phyloP scores from a whole-genome alignment of 495 filamentous ascomycete genomes.

The Hapsidospora chrysogenum region DNA sequence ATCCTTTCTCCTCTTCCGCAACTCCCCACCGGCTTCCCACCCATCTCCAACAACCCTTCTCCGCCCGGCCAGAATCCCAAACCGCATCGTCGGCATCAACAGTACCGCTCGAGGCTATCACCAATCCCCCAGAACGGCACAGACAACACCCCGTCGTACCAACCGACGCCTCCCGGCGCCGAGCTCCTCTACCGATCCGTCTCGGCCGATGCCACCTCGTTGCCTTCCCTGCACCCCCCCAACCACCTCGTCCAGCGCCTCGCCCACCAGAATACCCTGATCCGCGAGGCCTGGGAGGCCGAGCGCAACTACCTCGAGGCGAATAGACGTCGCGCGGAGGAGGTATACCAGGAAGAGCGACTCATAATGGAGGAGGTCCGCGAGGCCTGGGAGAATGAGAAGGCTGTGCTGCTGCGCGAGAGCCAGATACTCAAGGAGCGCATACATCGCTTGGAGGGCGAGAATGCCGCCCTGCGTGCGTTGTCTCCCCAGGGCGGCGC shows the following conservation, averaged over 20 bases:
- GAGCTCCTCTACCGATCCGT: not conserved
- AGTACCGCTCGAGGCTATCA: no score
- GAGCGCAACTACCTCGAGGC: conserved; percentile 28
- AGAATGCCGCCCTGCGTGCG: not conserved
- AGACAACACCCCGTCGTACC: no score
- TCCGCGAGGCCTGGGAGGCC: conserved; percentile 25
- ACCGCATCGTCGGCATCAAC: no score
- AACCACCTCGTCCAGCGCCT: conserved; percentile 18
- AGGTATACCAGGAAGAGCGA: conserved; percentile 27
- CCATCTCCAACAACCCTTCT: no score
- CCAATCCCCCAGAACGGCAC: no score
- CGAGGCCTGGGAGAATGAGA: conserved; percentile 20
- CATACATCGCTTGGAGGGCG: conserved; percentile 2
- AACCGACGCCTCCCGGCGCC: no score
- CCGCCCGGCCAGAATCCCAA: no score
- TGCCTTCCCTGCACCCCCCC: not conserved
- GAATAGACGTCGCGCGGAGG: conserved; percentile 24
- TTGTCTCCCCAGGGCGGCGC: not conserved
- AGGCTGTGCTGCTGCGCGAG: conserved; percentile 11
- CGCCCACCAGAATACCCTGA: conserved; percentile 19
- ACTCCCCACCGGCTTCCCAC: no score
- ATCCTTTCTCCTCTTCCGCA: no score
- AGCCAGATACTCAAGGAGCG: conserved; percentile 6
- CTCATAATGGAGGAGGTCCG: conserved; percentile 27
- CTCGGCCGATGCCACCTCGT: not conserved